Evolutionary conservation across 2,329 filamentous ascomycete genomes (phyloP).

Genomic region (Ascochyta clinopodiicola): DNA sequence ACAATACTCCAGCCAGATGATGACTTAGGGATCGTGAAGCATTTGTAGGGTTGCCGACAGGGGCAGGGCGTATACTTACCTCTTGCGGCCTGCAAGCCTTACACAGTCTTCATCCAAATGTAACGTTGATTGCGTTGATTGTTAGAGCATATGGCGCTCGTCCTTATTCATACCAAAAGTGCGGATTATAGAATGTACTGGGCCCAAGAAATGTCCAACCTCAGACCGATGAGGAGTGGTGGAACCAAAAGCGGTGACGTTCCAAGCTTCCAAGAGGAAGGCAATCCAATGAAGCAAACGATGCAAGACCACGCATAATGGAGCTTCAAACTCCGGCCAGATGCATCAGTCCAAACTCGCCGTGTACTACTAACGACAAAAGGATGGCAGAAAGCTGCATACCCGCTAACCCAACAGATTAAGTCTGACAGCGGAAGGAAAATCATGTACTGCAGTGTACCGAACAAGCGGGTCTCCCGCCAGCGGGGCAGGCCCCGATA

Average conservation of each 20-base stretch:
- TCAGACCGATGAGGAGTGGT: slow-evolving; percentile 1
- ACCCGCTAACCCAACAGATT: slow-evolving; percentile 26
- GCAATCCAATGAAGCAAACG: slow-evolving; percentile 10
- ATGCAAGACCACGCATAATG: slow-evolving; percentile 17
- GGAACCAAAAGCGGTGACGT: slow-evolving; percentile 15
- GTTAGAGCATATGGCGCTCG: slow-evolving; percentile 16
- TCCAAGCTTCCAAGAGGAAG: slow-evolving; percentile 11
- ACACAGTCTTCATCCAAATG: not conserved
- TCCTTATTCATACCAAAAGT: slow-evolving; percentile 32
- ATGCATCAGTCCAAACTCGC: slow-evolving; percentile 15
- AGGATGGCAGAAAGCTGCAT: slow-evolving; percentile 18
- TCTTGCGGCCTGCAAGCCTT: not conserved
- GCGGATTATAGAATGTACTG: slow-evolving; percentile 17
- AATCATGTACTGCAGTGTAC: slow-evolving; percentile 35
- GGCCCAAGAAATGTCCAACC: slow-evolving; percentile 19
- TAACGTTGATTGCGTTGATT: slow-evolving; percentile 3
- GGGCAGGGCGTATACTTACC: not conserved
- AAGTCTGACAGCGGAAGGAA: slow-evolving; percentile 32
- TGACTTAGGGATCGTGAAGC: slow-evolving; percentile 12
- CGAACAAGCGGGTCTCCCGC: slow-evolving; percentile 19
- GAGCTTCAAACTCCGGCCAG: slow-evolving; percentile 24
- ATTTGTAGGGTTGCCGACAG: not conserved
- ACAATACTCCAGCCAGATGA: not conserved
- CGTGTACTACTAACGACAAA: slow-evolving; percentile 21
- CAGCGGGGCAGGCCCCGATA: slow-evolving; percentile 21